These are phyloP conservation scores for Tolypocladium sp. DNA, from an alignment of 2,329 filamentous ascomycete species.

Conservation along the genomic window DNA sequence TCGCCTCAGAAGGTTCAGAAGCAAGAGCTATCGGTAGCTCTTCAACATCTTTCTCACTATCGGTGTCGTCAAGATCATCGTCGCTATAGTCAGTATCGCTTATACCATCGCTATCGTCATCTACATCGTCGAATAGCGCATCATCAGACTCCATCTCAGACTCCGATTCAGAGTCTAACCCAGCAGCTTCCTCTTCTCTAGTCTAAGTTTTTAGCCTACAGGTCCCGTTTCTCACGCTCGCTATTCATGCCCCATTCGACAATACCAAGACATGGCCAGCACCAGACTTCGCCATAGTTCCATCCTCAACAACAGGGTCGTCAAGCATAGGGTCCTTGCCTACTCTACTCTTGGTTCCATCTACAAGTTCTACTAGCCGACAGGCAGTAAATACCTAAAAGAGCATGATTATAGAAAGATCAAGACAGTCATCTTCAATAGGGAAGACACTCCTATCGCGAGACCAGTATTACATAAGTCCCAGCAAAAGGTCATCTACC, in stretches of 20 bases:
- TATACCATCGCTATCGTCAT: background rate
- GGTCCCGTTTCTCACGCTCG: no score
- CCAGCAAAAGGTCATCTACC: constrained; percentile 7
- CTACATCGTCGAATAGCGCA: background rate
- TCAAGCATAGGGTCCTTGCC: constrained; percentile 11
- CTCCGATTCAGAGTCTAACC: constrained; percentile 1
- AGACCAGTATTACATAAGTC: constrained; percentile 11
- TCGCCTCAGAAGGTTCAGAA: background rate
- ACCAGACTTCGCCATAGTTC: no score
- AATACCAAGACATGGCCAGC: no score
- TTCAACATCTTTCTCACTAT: background rate
- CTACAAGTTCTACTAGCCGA: constrained; percentile 13
- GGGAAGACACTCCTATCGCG: constrained; percentile 12
- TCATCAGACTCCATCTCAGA: background rate
- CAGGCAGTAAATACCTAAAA: constrained; percentile 13
- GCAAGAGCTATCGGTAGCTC: background rate
- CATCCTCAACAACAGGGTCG: background rate
- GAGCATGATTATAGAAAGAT: constrained; percentile 13
- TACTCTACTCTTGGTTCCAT: constrained; percentile 12
- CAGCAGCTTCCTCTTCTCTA: no score
- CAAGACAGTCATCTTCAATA: constrained; percentile 13
- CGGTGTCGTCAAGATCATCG: background rate
- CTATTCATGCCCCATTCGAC: no score
- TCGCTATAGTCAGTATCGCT: constrained; percentile 3
- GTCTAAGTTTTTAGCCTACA: no score